Conservation (phyloP, 352 stramenopile genomes). For the Phytopythium kandeliae region DNA sequence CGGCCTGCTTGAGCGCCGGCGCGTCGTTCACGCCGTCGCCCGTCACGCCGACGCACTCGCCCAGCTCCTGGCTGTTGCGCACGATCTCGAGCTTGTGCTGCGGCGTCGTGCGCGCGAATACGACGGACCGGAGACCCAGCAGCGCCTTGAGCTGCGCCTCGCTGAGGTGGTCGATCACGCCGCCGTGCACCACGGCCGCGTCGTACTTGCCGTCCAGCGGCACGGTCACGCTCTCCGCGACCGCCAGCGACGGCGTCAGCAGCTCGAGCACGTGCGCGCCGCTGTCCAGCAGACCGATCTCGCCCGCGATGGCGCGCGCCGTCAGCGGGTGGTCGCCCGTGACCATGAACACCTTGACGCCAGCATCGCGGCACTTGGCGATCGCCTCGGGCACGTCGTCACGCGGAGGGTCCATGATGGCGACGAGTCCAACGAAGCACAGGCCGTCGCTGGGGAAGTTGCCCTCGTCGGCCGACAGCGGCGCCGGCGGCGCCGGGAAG, state of each 20-base stretch:
- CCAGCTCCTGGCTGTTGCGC: constrained; percentile 81
- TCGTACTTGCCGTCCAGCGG: constrained; percentile 24
- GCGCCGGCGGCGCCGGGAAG: constrained; percentile 80
- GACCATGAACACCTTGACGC: constrained; percentile 89
- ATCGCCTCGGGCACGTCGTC: constrained; percentile 63
- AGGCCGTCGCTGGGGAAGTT: constrained; percentile 81
- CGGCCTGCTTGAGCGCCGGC: constrained; percentile 94
- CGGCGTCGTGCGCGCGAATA: constrained; percentile 94
- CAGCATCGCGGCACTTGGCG: constrained; percentile 36
- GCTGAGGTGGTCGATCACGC: constrained; percentile 96
- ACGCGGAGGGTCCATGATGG: constrained; percentile 84
- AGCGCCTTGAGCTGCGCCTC: constrained; percentile 28
- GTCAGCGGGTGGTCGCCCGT: constrained; percentile 96
- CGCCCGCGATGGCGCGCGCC: constrained; percentile 91
- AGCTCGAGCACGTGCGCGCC: constrained; percentile 42
- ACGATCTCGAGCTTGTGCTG: constrained; percentile 97
- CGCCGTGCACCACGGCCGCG: constrained; percentile 22
- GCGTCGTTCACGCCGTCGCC: constrained; percentile 99
- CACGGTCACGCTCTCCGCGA: constrained; percentile 10
- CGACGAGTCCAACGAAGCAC: constrained; percentile 91
- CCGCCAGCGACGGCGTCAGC: constrained; percentile 9
- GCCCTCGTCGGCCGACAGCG: constrained; percentile 84
- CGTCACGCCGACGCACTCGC: constrained; percentile 94
- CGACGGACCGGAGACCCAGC: constrained; percentile 53
- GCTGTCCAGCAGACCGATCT: constrained; percentile 95